Base-by-base conservation (phyloP, 805 yeast genomes). In the Candida stauntonica region DNA sequence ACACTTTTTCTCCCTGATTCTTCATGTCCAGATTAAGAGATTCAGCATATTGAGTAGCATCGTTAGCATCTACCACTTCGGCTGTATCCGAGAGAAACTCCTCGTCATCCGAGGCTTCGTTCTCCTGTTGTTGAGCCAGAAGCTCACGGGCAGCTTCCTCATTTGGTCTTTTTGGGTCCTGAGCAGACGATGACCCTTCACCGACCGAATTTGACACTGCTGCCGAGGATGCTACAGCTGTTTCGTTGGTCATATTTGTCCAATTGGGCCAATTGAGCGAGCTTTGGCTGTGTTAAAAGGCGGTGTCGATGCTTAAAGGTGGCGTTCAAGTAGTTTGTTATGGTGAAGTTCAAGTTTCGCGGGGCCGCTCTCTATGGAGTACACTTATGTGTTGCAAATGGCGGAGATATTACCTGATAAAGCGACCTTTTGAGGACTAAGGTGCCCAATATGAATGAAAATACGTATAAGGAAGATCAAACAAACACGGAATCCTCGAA, bases 11-110 rank as follows among this genome's bases (percentile, higher is more conserved):
- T 33, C 64, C 69, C 13, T 81, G 76, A 21, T 68, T 66, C 2
- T 68, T 45, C 36, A 88, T 62, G 55, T 88, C 86, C 61, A 93
- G 68, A 59, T 93, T 94, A 21, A 89, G 36, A 6, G 70, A 12
- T 86, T 72, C 62, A 83, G 95, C 51, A 82, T 77, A 33, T 54
- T 58, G 44, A 26, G 68, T 62, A 24, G 64, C 54, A 52, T 68
- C 73, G 42, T 68, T 68, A 45, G 71, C 68, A 46, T 68, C 73
- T 29, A 68, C 61, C 21, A 67, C 66, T 45, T 67, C 68, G 24
- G 67, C 73, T 35, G 60, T 61, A 23, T 68, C 70, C 1, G 68
- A 63, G 21, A 66, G 46, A 41, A 63, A 65, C 26, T 61, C 69
- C 36, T 64, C 69, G 33, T 64, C 68, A 27, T 63, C 69, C 12